Evolutionary conservation across 2,329 filamentous ascomycete genomes (phyloP).

Genomic region (Rachicladosporium sp.): DNA sequence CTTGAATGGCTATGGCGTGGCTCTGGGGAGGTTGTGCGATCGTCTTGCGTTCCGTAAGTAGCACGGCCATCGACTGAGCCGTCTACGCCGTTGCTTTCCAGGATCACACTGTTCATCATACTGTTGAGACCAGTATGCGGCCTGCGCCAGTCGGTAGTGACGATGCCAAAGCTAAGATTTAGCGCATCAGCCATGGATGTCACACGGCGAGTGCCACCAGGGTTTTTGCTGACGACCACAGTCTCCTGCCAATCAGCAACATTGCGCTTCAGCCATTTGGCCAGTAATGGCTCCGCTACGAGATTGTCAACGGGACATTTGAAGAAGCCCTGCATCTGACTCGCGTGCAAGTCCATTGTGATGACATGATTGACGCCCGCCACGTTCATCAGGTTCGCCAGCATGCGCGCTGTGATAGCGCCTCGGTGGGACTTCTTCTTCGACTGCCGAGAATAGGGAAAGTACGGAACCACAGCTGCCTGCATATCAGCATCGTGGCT

Average conservation of each 20-base stretch:
- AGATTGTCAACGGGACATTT: conserved; percentile 95
- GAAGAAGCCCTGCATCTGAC: conserved; percentile 99
- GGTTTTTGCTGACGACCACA: conserved; percentile 96
- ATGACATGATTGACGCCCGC: conserved; percentile 96
- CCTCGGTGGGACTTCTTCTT: conserved; percentile 98
- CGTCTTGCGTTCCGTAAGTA: too few species aligned
- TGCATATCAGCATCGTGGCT: too few species aligned
- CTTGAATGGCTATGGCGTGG: too few species aligned
- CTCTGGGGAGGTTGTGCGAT: too few species aligned
- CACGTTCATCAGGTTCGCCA: conserved; percentile 85
- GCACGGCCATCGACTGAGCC: too few species aligned
- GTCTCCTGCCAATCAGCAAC: conserved; percentile 79
- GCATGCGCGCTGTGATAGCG: conserved; percentile 91
- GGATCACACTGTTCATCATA: conserved; percentile 69
- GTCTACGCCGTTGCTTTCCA: conserved; percentile 25
- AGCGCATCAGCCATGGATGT: conserved; percentile 90
- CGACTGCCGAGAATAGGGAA: conserved; percentile 97
- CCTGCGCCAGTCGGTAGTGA: conserved; percentile 64
- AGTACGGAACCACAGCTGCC: conserved; percentile 78
- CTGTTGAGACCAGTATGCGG: conserved; percentile 37
- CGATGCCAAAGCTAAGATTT: conserved; percentile 95
- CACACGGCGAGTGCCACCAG: conserved; percentile 90
- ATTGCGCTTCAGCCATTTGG: conserved; percentile 87
- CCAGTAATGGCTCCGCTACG: conserved; percentile 87
- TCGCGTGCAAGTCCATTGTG: conserved; percentile 82